Percentiles rank a stretch among this genome's conserved stretches.
Evolutionary conservation across 2,329 filamentous ascomycete species (phyloP).

Genomic region (Periconia sp.): DNA sequence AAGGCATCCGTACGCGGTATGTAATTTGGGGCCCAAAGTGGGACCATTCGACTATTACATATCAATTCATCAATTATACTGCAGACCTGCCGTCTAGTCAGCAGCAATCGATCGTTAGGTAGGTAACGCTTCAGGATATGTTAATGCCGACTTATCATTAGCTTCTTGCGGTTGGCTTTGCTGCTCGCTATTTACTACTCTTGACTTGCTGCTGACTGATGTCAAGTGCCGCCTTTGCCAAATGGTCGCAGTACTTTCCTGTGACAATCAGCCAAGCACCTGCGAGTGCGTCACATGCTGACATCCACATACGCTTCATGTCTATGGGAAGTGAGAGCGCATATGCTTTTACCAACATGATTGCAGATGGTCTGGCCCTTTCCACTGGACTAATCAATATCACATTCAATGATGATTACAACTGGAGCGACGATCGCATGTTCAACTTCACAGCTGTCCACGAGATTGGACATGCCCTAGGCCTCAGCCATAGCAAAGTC

Average conservation of each 20-base stretch:
- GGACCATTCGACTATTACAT: slow-evolving; percentile 31
- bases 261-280: slow-evolving; percentile 24
- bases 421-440: slow-evolving; percentile 32
- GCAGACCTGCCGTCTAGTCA: slow-evolving; percentile 21
- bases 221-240: slow-evolving; percentile 28
- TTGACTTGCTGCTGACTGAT: slow-evolving; percentile 1
- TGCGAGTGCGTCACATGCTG: slow-evolving; percentile 18
- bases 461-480: slow-evolving; percentile 37
- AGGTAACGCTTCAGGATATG: slow-evolving; percentile 9
- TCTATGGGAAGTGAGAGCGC: slow-evolving; percentile 27
- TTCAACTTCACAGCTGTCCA: slow-evolving; percentile 36
- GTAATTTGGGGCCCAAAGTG: slow-evolving; percentile 38
- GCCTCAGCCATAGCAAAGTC: slow-evolving; percentile 34
- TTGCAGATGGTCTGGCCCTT: slow-evolving; percentile 26
- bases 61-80: slow-evolving; percentile 33
- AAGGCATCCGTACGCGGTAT: slow-evolving; percentile 24
- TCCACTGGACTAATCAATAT: slow-evolving; percentile 34
- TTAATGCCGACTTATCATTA: background rate
- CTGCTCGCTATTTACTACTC: background rate
- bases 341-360: slow-evolving; percentile 33
- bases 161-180: background rate
- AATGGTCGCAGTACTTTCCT: slow-evolving; percentile 30
- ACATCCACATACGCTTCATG: slow-evolving; percentile 32
- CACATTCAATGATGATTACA: slow-evolving; percentile 37
- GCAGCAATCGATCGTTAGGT: slow-evolving; percentile 31